A percentile compares a stretch with the other conserved stretches of the same genome.
phyloP scores from a whole-genome alignment of 2,329 filamentous ascomycete species.

The Fusarium citri region DNA sequence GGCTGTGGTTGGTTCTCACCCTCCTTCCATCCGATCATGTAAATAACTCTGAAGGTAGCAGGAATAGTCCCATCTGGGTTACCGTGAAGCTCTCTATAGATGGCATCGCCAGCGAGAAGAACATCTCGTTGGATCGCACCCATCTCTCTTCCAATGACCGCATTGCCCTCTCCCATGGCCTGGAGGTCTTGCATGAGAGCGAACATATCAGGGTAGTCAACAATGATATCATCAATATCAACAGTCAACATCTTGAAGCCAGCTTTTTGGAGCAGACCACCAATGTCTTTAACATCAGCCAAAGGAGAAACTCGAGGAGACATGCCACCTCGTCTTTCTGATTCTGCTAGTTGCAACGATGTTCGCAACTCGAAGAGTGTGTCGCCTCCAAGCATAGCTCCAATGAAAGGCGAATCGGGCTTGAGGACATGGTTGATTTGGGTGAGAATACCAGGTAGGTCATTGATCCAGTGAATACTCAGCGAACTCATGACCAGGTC shows the following conservation, averaged over 20 bases:
- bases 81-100: slow-evolving; percentile 89
- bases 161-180: slow-evolving; percentile 95
- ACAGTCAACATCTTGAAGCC: slow-evolving; percentile 97
- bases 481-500: slow-evolving; percentile 91
- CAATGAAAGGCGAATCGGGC: slow-evolving; percentile 91
- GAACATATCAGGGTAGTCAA: slow-evolving; percentile 92
- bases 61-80: slow-evolving; percentile 82
- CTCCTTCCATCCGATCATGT: slow-evolving; percentile 99
- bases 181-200: slow-evolving; percentile 94
- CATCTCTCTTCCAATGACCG: slow-evolving; percentile 85
- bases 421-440: slow-evolving; percentile 90
- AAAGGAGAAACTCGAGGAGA: slow-evolving; percentile 91
- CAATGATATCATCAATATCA: slow-evolving; percentile 95
- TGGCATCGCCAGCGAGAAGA: slow-evolving; percentile 85
- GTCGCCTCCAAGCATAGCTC: slow-evolving; percentile 96
- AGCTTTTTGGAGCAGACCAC: slow-evolving; percentile 84
- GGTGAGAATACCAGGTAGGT: slow-evolving; percentile 84
- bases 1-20: slow-evolving; percentile 82
- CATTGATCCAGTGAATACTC: slow-evolving; percentile 97
- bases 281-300: slow-evolving; percentile 91
- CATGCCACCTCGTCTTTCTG: slow-evolving; percentile 90
- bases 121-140: slow-evolving; percentile 84
- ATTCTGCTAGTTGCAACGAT: slow-evolving; percentile 90
- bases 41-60: slow-evolving; percentile 94
- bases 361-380: slow-evolving; percentile 93